Evolutionary conservation across 1,284 basidiomycete species (phyloP), one percentile per base, ranked within the genome.

Genomic region (Athelia psychrophila): DNA sequence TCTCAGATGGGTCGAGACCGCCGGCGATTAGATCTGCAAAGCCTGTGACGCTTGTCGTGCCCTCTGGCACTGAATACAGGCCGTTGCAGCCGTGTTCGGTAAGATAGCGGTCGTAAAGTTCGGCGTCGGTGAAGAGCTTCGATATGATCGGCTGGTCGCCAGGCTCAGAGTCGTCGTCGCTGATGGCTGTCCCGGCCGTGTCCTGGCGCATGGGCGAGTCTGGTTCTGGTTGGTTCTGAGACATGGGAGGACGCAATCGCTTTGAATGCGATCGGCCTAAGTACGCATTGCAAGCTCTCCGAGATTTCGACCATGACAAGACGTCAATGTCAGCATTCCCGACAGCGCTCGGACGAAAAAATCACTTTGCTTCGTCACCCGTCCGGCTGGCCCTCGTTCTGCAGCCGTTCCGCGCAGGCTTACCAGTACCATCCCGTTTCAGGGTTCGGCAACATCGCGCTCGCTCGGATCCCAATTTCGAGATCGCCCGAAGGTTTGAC

Each of bases 11-110:
- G 42, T 57, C 64, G 22, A 79, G 66, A 51, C 76, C 69, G 13
- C 63, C 61, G 10, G 62, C 71, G 5, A 77, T 66, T n/a, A 78
- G 70, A 23, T 71, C 63, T 3, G 64, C 65, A 54, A 77, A 75
- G 33, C 69, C 69, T 30, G 53, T 27, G 23, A 61, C 35, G 27
- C 54, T 55, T 13, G 50, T 36, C 3, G 38, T 27, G 16, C 45
- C 45, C 15, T 45, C 48, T 36, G 13, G 32, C 33, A 16, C 32
- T 36, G 6, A 18, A 46, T n/a, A 55, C 49, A 0, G 60, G 48
- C 42, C 15, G 10, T 44, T 20, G 20, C 20, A 13, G 12, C 44
- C 44, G 24, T 24, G 22, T 10, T 27, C 19, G 44, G 22, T 27
- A 10, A 46, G 24, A n/a, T 19, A 23, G 16, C 23, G 16, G 22